A percentile compares a stretch with the other conserved stretches of the same genome.
These are phyloP conservation scores for Macrolepiota albuminosa DNA, from an alignment of 768 basidiomycete genomes.

Conservation along the genomic window DNA sequence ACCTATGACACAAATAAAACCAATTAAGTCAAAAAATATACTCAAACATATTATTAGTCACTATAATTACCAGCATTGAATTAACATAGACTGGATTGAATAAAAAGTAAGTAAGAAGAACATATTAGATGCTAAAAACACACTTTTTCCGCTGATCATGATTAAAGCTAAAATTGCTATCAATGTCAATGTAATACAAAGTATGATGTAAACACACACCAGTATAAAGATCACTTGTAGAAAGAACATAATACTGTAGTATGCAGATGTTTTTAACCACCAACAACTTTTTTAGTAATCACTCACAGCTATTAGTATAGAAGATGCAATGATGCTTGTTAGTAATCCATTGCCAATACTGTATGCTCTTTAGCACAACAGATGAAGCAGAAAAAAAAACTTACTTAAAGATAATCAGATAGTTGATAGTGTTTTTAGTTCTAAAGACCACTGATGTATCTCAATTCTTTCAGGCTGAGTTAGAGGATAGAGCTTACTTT, in stretches of 20 bases:
- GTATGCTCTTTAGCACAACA: no score
- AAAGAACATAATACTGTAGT: not conserved
- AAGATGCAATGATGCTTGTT: not conserved
- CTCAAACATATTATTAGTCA: not conserved
- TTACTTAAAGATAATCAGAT: not conserved
- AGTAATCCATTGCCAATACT: not conserved
- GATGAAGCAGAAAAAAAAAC: not conserved
- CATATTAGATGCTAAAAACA: not conserved
- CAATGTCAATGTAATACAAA: not conserved
- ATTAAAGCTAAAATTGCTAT: not conserved
- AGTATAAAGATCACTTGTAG: not conserved
- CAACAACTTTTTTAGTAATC: not conserved
- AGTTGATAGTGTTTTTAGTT: not conserved
- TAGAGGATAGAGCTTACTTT: not conserved
- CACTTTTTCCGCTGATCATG: not conserved
- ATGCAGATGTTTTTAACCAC: not conserved
- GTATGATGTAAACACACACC: not conserved
- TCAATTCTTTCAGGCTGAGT: no score
- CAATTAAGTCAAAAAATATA: not conserved
- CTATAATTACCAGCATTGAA: not conserved
- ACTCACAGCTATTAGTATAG: not conserved
- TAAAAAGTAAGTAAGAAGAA: not conserved
- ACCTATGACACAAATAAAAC: not conserved
- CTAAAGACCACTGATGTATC: not conserved
- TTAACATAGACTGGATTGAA: not conserved